Evolutionary conservation across 345 rosid species (phyloP).

Genomic region (Raphanus raphanistrum): DNA sequence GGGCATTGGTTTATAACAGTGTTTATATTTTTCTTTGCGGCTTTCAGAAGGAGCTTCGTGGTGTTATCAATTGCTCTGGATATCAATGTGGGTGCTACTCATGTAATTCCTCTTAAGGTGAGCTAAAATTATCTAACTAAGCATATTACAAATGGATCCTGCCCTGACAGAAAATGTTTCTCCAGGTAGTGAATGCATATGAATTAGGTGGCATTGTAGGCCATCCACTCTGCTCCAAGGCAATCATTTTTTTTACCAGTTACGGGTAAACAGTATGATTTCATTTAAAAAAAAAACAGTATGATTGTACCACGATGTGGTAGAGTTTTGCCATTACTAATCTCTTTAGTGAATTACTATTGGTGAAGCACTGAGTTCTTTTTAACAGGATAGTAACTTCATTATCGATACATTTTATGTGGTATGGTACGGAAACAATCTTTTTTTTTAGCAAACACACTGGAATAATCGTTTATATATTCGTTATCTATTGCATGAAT

Average conservation of each 20-base stretch:
- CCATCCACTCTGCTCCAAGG: neutral
- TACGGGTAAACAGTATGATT: neutral
- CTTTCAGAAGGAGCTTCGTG: conserved; percentile 55
- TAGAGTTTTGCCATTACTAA: neutral
- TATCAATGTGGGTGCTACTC: conserved; percentile 73
- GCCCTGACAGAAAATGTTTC: conserved; percentile 7
- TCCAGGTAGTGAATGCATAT: conserved; percentile 65
- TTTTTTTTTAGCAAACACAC: neutral
- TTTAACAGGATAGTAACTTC: neutral
- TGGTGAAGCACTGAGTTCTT: neutral
- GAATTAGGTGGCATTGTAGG: conserved; percentile 48
- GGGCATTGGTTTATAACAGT: neutral
- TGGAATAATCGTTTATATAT: neutral
- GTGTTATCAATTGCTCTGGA: conserved; percentile 70
- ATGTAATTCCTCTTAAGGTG: conserved; percentile 65
- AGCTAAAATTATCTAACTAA: neutral
- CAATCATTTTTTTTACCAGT: neutral
- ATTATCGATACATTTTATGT: neutral
- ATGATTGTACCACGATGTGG: neutral
- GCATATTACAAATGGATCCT: neutral
- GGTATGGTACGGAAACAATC: neutral
- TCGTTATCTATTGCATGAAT: neutral
- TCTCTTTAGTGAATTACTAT: neutral
- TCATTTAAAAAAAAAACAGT: too few relatives aligned
- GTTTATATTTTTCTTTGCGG: neutral